phyloP scores from a whole-genome alignment of 2,329 filamentous ascomycete species.

The Fusarium hostae region DNA sequence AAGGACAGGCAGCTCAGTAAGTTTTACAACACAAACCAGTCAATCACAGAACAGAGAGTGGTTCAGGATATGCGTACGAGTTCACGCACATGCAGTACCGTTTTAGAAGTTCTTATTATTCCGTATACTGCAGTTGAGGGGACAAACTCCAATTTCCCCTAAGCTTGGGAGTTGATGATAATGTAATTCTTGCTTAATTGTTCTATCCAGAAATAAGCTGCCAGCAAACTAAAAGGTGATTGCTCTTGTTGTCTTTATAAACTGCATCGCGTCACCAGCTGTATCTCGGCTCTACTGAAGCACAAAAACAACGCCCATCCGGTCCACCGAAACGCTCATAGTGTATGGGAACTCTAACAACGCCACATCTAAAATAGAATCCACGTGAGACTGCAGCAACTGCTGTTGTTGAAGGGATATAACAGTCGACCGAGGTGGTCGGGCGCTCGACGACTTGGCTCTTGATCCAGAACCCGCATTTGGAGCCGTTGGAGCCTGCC shows the following conservation, averaged over 20 bases:
- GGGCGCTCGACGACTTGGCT: conserved; percentile 46
- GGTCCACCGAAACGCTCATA: conserved; percentile 91
- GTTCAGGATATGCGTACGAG: neutral
- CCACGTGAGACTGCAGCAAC: conserved; percentile 85
- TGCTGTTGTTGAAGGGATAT: conserved; percentile 90
- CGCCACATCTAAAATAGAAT: conserved; percentile 88
- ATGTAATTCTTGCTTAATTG: neutral
- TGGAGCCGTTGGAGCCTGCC: conserved; percentile 49
- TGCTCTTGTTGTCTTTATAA: conserved; percentile 12
- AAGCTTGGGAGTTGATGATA: neutral
- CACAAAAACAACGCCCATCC: conserved; percentile 89
- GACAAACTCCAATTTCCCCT: neutral
- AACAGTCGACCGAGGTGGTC: conserved; percentile 79
- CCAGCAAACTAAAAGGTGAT: conserved; percentile 21
- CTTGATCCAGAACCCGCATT: conserved; percentile 48
- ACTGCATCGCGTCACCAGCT: conserved; percentile 6
- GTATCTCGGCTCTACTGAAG: conserved; percentile 61
- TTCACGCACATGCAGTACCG: neutral
- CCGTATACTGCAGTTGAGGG: neutral
- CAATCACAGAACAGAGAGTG: neutral
- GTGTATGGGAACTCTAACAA: conserved; percentile 89
- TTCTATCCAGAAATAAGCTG: conserved; percentile 12
- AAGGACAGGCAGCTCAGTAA: neutral
- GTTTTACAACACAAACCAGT: neutral
- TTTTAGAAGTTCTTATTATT: neutral